A percentile compares a stretch with the other conserved stretches of the same genome.
Evolutionary conservation across 768 basidiomycete species (phyloP).

Genomic region (Mrakia blollopis): DNA sequence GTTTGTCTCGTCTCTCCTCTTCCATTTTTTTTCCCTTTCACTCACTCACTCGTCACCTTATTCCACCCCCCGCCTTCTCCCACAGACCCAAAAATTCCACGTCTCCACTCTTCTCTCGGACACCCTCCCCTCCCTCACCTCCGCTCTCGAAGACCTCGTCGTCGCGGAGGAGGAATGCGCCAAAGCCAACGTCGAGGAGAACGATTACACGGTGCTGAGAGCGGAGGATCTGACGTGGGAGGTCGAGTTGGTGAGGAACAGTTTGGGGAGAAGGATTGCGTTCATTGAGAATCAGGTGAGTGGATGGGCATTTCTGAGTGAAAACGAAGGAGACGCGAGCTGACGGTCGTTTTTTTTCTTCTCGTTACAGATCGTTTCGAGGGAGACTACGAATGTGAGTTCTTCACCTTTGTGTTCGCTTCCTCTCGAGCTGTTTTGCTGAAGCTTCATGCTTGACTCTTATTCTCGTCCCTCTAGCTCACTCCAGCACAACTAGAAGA

Average conservation of each 20-base stretch:
- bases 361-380: slow-evolving; percentile 70
- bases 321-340: background rate
- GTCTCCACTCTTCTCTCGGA: slow-evolving; percentile 54
- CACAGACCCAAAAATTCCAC: slow-evolving; percentile 67
- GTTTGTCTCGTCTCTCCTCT: slow-evolving; percentile 44
- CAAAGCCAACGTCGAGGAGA: slow-evolving; percentile 90
- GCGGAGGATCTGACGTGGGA: slow-evolving; percentile 86
- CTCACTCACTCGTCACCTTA: background rate
- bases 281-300: slow-evolving; percentile 93
- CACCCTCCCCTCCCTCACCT: slow-evolving; percentile 58
- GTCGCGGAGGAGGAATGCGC: slow-evolving; percentile 69
- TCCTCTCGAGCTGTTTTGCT: too few species aligned
- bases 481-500: slow-evolving; percentile 94
- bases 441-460: background rate
- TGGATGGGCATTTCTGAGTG: background rate
- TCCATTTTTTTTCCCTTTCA: background rate
- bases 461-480: slow-evolving; percentile 43
- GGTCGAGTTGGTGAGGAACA: slow-evolving; percentile 71
- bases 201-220: slow-evolving; percentile 88
- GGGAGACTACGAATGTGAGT: slow-evolving; percentile 72
- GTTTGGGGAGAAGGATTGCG: slow-evolving; percentile 79
- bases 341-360: background rate
- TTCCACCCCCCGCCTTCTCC: background rate
- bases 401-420: too few species aligned
- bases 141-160: slow-evolving; percentile 54